Conservation (phyloP, 768 basidiomycete genomes). For the Dioszegia crocea region DNA sequence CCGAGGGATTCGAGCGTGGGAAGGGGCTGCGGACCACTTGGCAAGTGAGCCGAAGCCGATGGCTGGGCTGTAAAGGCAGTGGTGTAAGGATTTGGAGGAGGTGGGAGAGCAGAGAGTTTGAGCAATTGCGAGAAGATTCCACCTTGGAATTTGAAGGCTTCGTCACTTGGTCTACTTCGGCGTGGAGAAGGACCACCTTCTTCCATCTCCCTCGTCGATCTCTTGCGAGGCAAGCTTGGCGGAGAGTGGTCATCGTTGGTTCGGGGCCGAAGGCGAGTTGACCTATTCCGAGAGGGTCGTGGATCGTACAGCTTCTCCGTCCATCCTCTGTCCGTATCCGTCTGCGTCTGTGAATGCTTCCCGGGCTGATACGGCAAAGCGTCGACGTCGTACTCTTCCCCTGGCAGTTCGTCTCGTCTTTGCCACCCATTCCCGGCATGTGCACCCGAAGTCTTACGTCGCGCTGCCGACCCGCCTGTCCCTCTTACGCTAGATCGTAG, state of each 20-base stretch:
- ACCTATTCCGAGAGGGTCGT: too few relatives aligned
- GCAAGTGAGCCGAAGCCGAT: neutral
- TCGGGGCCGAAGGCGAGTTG: too few relatives aligned
- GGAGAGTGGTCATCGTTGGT: too few relatives aligned
- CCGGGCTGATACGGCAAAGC: too few relatives aligned
- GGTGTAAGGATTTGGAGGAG: neutral
- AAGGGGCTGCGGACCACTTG: conserved; percentile 11
- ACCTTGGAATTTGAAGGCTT: conserved; percentile 26
- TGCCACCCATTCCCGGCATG: neutral
- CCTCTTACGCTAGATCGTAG: neutral
- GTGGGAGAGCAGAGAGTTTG: conserved; percentile 10
- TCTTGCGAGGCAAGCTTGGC: neutral
- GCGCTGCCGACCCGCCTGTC: neutral
- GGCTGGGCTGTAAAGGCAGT: neutral
- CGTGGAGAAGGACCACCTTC: neutral
- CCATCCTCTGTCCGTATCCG: too few relatives aligned
- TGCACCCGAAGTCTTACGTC: neutral
- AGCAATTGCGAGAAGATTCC: conserved; percentile 37
- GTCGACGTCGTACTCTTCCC: too few relatives aligned
- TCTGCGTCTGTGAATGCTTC: too few relatives aligned
- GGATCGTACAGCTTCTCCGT: too few relatives aligned
- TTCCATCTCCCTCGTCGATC: conserved; percentile 20
- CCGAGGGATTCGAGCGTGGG: conserved; percentile 35
- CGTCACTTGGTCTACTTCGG: conserved; percentile 10
- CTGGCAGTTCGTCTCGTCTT: too few relatives aligned